Evolutionary conservation across 805 yeast genomes (phyloP).

Genomic region (Kuraishia ogatae): DNA sequence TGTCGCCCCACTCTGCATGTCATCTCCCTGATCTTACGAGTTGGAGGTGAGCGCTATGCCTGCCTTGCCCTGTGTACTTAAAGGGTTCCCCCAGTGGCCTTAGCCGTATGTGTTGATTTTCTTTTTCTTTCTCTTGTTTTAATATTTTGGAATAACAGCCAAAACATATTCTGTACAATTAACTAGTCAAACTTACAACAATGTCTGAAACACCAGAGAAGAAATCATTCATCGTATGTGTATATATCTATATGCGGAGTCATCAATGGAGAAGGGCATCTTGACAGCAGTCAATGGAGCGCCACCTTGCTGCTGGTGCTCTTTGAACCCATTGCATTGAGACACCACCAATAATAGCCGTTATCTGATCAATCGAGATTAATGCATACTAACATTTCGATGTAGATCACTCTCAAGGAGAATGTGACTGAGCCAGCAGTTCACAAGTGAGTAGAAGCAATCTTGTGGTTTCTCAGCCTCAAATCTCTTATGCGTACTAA

Average conservation of each 20-base stretch:
- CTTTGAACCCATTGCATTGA: no score
- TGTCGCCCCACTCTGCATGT: background rate
- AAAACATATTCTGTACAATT: background rate
- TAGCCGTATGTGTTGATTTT: background rate
- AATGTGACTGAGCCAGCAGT: constrained; percentile 21
- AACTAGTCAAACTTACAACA: background rate
- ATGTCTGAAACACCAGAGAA: constrained; percentile 11
- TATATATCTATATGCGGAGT: constrained; percentile 11
- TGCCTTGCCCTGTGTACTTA: background rate
- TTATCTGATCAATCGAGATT: no score
- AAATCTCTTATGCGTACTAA: background rate
- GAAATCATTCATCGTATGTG: constrained; percentile 23
- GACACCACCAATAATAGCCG: no score
- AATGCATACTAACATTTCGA: no score
- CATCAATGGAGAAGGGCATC: no score
- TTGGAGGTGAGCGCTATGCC: background rate
- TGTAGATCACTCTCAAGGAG: constrained; percentile 30
- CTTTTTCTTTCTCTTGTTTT: background rate
- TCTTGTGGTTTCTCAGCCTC: constrained; percentile 7
- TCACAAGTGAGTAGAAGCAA: constrained; percentile 13
- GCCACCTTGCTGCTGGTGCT: no score
- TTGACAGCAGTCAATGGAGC: no score
- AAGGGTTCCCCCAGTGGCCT: background rate
- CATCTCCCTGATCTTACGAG: background rate
- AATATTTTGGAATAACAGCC: background rate